phyloP scores from a whole-genome alignment of 495 filamentous ascomycete species.

The Xylaria telfairii region DNA sequence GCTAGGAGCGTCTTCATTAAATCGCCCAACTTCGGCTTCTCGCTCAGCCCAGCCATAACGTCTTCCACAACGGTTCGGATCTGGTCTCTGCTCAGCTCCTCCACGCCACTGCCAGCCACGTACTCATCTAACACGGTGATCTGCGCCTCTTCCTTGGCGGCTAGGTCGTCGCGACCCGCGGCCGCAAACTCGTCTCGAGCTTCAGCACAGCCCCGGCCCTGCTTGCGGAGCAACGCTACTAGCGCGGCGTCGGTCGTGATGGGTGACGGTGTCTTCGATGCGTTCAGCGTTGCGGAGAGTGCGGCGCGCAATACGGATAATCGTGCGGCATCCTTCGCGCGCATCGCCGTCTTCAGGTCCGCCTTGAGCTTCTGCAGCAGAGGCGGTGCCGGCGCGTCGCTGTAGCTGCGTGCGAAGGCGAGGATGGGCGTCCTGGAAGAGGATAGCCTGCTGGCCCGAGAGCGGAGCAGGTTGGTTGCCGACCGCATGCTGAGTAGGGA shows the following conservation, averaged over 20 bases:
- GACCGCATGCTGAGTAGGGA: slow-evolving; percentile 21
- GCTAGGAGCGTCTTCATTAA: slow-evolving; percentile 47
- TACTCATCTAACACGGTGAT: slow-evolving; percentile 57
- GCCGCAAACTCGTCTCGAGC: slow-evolving; percentile 54
- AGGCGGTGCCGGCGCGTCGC: slow-evolving; percentile 45
- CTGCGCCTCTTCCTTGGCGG: slow-evolving; percentile 59
- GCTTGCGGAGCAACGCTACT: slow-evolving; percentile 58
- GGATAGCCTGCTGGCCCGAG: slow-evolving; percentile 16
- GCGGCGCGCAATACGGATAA: slow-evolving; percentile 62
- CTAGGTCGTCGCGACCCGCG: slow-evolving; percentile 61
- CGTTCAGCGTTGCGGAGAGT: slow-evolving; percentile 60
- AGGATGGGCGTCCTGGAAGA: background rate
- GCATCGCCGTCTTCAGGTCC: slow-evolving; percentile 67
- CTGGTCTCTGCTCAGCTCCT: slow-evolving; percentile 47
- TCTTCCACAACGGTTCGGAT: slow-evolving; percentile 45
- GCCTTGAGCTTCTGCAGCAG: slow-evolving; percentile 54
- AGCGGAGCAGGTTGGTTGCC: slow-evolving; percentile 17
- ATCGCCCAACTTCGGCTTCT: slow-evolving; percentile 33
- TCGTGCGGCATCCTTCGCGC: slow-evolving; percentile 59
- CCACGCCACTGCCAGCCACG: slow-evolving; percentile 48
- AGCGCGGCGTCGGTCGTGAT: slow-evolving; percentile 62
- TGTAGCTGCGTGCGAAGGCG: slow-evolving; percentile 42
- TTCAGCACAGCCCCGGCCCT: slow-evolving; percentile 44
- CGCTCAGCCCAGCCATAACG: slow-evolving; percentile 43
- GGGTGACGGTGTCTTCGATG: slow-evolving; percentile 61